phyloP scores from a whole-genome alignment of 768 basidiomycete genomes.

The Sarcodon aspratus region DNA sequence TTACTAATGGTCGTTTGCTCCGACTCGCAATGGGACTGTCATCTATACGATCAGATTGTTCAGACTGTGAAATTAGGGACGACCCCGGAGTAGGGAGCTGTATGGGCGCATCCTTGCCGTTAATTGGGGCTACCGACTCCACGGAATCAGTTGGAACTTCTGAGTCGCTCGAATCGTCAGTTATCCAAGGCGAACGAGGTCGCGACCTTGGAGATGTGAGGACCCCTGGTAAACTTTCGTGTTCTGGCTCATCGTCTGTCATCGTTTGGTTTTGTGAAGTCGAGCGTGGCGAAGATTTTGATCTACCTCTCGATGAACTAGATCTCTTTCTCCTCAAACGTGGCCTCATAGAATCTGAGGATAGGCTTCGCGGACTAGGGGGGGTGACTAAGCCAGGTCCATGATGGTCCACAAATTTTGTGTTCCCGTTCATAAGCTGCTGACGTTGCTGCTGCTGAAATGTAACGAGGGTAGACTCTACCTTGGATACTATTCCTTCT shows the following conservation, averaged over 20 bases:
- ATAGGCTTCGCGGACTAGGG: slow-evolving; percentile 64
- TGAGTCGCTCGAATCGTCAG: slow-evolving; percentile 15
- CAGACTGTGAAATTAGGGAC: slow-evolving; percentile 7
- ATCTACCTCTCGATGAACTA: slow-evolving; percentile 26
- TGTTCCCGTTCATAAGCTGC: slow-evolving; percentile 19
- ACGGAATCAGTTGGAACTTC: slow-evolving; percentile 4
- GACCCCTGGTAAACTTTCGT: slow-evolving; percentile 2
- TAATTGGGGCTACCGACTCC: slow-evolving; percentile 3
- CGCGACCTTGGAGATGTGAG: slow-evolving; percentile 4
- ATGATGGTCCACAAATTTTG: slow-evolving; percentile 12
- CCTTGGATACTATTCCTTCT: slow-evolving; percentile 30
- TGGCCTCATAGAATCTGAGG: slow-evolving; percentile 39
- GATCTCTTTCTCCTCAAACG: slow-evolving; percentile 12
- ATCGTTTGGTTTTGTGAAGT: slow-evolving; percentile 12
- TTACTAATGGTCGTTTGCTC: slow-evolving; percentile 11
- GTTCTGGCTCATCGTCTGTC: slow-evolving; percentile 1
- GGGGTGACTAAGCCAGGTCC: slow-evolving; percentile 56
- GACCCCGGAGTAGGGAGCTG: slow-evolving; percentile 18
- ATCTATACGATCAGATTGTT: slow-evolving; percentile 13
- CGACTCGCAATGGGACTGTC: slow-evolving; percentile 5
- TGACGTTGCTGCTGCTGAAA: slow-evolving; percentile 27
- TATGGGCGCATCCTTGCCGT: slow-evolving; percentile 9
- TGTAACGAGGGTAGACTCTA: slow-evolving; percentile 17
- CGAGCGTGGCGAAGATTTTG: slow-evolving; percentile 20
- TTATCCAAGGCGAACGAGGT: slow-evolving; percentile 15